Evolutionary conservation across 768 basidiomycete genomes (phyloP).

Genomic region (Mycena rosella): DNA sequence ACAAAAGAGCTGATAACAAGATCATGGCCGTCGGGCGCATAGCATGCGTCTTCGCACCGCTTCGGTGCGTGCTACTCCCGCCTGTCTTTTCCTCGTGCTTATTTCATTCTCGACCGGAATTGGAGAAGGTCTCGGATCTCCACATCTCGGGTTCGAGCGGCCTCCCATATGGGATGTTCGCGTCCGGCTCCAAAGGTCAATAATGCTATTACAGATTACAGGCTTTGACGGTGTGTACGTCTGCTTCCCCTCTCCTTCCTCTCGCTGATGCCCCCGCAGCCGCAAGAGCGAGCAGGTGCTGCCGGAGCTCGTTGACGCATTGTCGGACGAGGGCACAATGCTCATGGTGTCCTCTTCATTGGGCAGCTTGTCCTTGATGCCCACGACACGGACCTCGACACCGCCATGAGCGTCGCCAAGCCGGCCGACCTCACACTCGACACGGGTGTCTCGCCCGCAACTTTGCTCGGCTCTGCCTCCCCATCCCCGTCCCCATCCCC

Average conservation of each 20-base stretch:
- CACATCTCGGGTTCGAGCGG: constrained; percentile 85
- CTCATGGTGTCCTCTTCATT: constrained; percentile 68
- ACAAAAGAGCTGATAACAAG: no score
- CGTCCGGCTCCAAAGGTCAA: constrained; percentile 96
- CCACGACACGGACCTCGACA: constrained; percentile 50
- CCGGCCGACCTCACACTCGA: constrained; percentile 4
- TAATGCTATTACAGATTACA: constrained; percentile 91
- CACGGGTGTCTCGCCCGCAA: neutral
- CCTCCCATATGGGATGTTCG: constrained; percentile 87
- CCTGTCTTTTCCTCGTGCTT: neutral
- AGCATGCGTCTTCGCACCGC: constrained; percentile 95
- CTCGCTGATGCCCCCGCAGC: constrained; percentile 52
- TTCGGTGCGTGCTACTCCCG: constrained; percentile 71
- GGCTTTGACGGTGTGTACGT: constrained; percentile 96
- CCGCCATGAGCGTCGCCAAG: constrained; percentile 50
- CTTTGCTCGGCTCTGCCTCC: constrained; percentile 7
- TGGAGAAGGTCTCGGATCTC: constrained; percentile 96
- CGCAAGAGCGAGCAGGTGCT: constrained; percentile 98
- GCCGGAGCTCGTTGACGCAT: constrained; percentile 90
- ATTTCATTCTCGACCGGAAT: constrained; percentile 69
- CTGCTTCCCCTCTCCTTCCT: constrained; percentile 38
- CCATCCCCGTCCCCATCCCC: constrained; percentile 42
- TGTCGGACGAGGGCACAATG: constrained; percentile 77
- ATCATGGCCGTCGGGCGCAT: constrained; percentile 97
- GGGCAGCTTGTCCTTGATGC: constrained; percentile 48